Percentiles rank a stretch among this genome's conserved stretches.
These are phyloP conservation scores for Daldinia eschscholtzii DNA, from an alignment of 2,329 filamentous ascomycete species.

Conservation along the genomic window DNA sequence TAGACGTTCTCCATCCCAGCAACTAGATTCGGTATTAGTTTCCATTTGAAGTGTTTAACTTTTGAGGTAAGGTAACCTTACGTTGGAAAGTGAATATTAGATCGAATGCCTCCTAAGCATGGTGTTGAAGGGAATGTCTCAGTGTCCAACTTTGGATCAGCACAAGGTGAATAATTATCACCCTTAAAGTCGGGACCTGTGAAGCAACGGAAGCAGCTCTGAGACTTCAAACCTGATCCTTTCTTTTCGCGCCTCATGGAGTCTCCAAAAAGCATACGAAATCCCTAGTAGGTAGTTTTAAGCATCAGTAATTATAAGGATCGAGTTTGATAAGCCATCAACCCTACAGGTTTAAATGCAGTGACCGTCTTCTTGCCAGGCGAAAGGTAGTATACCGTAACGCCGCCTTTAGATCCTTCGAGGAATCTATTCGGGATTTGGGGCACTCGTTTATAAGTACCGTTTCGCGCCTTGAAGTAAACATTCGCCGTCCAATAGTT, in stretches of 20 bases:
- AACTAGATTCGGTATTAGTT: slow-evolving; percentile 47
- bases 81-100: slow-evolving; percentile 66
- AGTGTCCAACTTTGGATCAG: slow-evolving; percentile 59
- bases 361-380: slow-evolving; percentile 51
- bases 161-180: slow-evolving; percentile 55
- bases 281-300: slow-evolving; percentile 49
- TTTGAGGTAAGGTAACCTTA: slow-evolving; percentile 18
- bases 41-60: neutral
- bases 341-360: slow-evolving; percentile 60
- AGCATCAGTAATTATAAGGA: too few species aligned
- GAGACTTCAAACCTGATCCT: slow-evolving; percentile 47
- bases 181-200: slow-evolving; percentile 56
- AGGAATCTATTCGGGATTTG: slow-evolving; percentile 53
- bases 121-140: slow-evolving; percentile 55
- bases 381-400: slow-evolving; percentile 58
- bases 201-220: slow-evolving; percentile 58
- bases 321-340: neutral
- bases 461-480: slow-evolving; percentile 46
- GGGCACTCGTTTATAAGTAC: slow-evolving; percentile 49
- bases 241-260: slow-evolving; percentile 49
- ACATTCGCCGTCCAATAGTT: slow-evolving; percentile 49
- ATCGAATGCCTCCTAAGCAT: slow-evolving; percentile 62
- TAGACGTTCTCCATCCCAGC: slow-evolving; percentile 65
- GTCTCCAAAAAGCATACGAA: slow-evolving; percentile 58
- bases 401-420: slow-evolving; percentile 47